Evolutionary conservation across 345 rosid genomes (phyloP).

Genomic region (Sonneratia caseolaris): DNA sequence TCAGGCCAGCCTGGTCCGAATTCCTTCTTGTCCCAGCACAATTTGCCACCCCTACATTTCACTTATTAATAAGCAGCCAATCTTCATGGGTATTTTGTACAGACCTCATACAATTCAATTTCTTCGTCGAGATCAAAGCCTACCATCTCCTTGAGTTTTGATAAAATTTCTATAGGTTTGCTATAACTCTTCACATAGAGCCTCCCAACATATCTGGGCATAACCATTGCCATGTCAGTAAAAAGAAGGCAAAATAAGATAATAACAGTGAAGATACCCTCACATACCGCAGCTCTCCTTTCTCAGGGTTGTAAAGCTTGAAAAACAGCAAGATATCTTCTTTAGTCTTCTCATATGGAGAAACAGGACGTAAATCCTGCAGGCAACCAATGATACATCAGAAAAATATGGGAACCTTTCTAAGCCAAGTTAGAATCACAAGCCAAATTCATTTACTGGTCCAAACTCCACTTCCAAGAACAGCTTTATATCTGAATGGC

Average conservation of each 20-base stretch:
- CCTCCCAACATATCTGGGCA: constrained; percentile 71
- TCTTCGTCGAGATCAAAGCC: constrained; percentile 82
- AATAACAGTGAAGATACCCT: constrained; percentile 5
- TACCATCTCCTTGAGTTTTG: constrained; percentile 77
- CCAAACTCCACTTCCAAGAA: constrained; percentile 85
- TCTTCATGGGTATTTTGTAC: neutral
- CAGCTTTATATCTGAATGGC: constrained; percentile 72
- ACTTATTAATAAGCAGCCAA: neutral
- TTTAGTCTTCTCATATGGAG: constrained; percentile 55
- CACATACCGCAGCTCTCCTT: constrained; percentile 63
- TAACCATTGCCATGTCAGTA: constrained; percentile 14
- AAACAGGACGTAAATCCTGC: constrained; percentile 66
- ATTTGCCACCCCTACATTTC: too few species aligned
- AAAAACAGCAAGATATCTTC: constrained; percentile 87
- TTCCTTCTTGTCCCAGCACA: too few species aligned
- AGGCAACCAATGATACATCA: constrained; percentile 7
- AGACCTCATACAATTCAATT: constrained; percentile 88
- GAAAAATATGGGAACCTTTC: neutral
- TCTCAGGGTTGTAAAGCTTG: constrained; percentile 82
- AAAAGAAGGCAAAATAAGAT: neutral
- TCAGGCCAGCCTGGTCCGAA: too few species aligned
- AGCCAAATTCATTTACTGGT: constrained; percentile 33
- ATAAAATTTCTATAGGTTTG: constrained; percentile 69
- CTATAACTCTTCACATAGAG: constrained; percentile 71
- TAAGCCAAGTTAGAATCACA: constrained; percentile 2